Evolutionary conservation across 192 early-diverging fungal genomes (phyloP).

Genomic region (Dimargaris verticillata): DNA sequence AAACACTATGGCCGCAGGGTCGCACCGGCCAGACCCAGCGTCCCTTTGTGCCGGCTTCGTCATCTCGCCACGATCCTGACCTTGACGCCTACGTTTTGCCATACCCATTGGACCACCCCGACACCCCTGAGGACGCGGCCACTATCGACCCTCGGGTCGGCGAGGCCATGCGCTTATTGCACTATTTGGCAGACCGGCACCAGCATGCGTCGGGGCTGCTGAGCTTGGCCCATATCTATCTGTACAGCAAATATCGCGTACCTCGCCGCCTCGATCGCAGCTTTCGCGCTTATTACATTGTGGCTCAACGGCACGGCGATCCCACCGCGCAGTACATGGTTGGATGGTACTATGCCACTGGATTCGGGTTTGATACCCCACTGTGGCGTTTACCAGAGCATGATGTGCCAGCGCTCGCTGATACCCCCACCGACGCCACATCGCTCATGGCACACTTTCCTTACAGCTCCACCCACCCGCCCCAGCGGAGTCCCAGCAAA

Average conservation of each 20-base stretch:
- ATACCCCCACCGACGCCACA: not conserved
- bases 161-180: conserved; percentile 9
- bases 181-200: conserved; percentile 1
- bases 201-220: conserved; percentile 34
- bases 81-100: conserved; percentile 3
- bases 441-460: not conserved
- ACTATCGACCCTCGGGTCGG: not conserved
- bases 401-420: not conserved
- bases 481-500: conserved; percentile 23
- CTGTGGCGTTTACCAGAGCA: not conserved
- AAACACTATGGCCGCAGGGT: no score
- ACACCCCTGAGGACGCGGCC: no score
- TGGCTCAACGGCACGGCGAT: conserved; percentile 53
- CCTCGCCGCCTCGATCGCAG: conserved; percentile 39
- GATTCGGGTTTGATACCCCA: conserved; percentile 35
- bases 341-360: conserved; percentile 83
- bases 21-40: no score
- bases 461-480: not conserved
- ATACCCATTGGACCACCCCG: not conserved
- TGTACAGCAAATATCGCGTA: conserved; percentile 45
- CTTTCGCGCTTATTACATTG: conserved; percentile 39
- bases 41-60: not conserved
- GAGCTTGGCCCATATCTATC: conserved; percentile 51
- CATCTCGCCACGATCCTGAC: not conserved
- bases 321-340: conserved; percentile 75